Evolutionary conservation across 2,329 filamentous ascomycete genomes (phyloP).

Genomic region (Hypomyces rosellus): DNA sequence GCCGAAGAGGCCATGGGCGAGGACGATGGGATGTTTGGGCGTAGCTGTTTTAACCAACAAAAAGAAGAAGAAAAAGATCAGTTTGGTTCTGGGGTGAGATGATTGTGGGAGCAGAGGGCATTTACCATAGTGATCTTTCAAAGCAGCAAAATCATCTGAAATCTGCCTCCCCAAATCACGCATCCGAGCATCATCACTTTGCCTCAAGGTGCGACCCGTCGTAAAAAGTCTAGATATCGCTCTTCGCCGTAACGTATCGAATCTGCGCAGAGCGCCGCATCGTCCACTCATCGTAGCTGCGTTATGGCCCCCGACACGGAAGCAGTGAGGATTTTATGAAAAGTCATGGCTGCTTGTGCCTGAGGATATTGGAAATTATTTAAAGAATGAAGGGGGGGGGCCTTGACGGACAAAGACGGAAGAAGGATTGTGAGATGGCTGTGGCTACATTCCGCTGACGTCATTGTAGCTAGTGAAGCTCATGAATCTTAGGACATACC

Average conservation of each 20-base stretch:
- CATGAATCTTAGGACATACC: too few species aligned
- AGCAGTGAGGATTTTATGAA: background rate
- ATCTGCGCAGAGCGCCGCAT: background rate
- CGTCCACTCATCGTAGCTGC: constrained; percentile 6
- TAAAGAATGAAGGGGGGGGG: background rate
- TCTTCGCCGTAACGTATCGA: background rate
- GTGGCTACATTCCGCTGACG: constrained; percentile 6
- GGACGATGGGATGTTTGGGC: constrained; percentile 56
- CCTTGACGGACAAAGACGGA: background rate
- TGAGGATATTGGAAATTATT: too few species aligned
- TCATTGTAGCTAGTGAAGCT: constrained; percentile 1
- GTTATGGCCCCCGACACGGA: background rate
- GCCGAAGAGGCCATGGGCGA: constrained; percentile 59
- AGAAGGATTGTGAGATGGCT: too few species aligned
- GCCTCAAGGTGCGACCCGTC: constrained; percentile 7
- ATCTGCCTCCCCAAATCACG: constrained; percentile 36
- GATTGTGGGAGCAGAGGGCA: too few species aligned
- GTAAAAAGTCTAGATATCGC: background rate
- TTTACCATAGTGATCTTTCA: constrained; percentile 40
- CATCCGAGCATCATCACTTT: constrained; percentile 32
- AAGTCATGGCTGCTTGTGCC: too few species aligned
- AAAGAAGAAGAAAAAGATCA: too few species aligned
- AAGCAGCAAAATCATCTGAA: constrained; percentile 39
- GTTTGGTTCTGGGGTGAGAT: too few species aligned
- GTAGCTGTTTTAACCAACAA: constrained; percentile 34